A percentile compares a stretch with the other conserved stretches of the same genome.
Evolutionary conservation across 306 rosid genomes (phyloP).

Genomic region (Corylus heterophylla): DNA sequence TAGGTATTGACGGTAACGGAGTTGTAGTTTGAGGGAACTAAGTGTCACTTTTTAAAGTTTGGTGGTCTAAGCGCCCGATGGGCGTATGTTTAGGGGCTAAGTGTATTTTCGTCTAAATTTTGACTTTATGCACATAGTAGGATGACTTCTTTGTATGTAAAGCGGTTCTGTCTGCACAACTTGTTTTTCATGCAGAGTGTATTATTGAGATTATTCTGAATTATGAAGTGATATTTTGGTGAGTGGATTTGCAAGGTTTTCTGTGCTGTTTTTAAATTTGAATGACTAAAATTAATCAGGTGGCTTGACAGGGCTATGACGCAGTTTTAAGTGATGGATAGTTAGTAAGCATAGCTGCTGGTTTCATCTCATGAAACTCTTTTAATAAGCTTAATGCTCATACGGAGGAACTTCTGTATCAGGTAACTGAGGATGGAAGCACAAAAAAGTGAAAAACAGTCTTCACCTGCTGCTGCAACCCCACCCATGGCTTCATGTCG

Average conservation of each 20-base stretch:
- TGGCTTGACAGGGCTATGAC: neutral
- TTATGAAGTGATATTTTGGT: neutral
- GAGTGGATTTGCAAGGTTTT: neutral
- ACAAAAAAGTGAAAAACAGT: conserved; percentile 40
- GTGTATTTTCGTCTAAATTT: too few species aligned
- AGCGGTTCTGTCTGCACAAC: neutral
- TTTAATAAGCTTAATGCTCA: neutral
- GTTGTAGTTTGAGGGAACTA: too few species aligned
- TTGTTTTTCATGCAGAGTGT: neutral
- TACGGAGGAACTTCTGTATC: conserved; percentile 20
- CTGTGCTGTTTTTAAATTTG: neutral
- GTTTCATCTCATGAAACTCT: neutral
- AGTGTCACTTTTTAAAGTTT: too few species aligned
- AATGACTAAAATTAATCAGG: neutral
- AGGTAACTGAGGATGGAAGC: conserved; percentile 51
- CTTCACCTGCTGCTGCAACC: conserved; percentile 35
- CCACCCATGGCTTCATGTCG: conserved; percentile 60
- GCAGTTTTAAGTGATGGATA: neutral
- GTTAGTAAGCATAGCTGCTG: neutral
- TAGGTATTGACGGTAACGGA: too few species aligned
- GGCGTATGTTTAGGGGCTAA: too few species aligned
- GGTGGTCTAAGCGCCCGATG: too few species aligned
- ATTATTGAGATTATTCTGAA: neutral
- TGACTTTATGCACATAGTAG: neutral
- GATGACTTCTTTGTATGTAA: neutral